These are phyloP conservation scores for Xylaria sp. DNA, from an alignment of 2,329 filamentous ascomycete species.

Conservation along the genomic window DNA sequence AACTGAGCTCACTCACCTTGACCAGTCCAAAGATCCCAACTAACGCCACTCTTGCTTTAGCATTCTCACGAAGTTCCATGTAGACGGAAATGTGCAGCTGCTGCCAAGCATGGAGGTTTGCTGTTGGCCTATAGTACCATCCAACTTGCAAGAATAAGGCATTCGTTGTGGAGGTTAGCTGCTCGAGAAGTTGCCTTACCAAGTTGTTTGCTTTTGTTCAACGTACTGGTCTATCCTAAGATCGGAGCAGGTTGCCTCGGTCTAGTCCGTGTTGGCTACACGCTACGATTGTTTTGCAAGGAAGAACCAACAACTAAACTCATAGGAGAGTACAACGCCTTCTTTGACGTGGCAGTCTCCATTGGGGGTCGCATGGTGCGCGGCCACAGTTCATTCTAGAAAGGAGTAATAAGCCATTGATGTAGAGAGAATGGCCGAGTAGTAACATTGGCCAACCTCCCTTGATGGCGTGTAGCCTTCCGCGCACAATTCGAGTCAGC, in stretches of 20 bases:
- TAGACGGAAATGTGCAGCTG: slow-evolving; percentile 45
- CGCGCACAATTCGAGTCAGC: slow-evolving; percentile 43
- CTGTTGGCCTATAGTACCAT: slow-evolving; percentile 28
- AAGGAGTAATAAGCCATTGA: slow-evolving; percentile 41
- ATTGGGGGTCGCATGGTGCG: slow-evolving; percentile 42
- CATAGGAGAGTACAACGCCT: slow-evolving; percentile 44
- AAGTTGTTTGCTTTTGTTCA: slow-evolving; percentile 15
- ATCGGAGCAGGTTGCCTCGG: slow-evolving; percentile 12
- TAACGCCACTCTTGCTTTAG: slow-evolving; percentile 40
- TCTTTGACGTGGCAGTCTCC: slow-evolving; percentile 50
- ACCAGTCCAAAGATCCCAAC: slow-evolving; percentile 41
- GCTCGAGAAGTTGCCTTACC: background rate
- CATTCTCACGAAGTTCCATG: slow-evolving; percentile 37
- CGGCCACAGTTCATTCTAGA: slow-evolving; percentile 46
- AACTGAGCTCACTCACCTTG: slow-evolving; percentile 43
- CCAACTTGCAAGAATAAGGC: slow-evolving; percentile 9
- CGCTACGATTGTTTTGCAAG: slow-evolving; percentile 38
- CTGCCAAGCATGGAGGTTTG: slow-evolving; percentile 38
- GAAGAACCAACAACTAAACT: slow-evolving; percentile 40
- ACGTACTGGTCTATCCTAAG: slow-evolving; percentile 10
- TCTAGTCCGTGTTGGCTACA: slow-evolving; percentile 37
- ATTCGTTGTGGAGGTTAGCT: background rate
- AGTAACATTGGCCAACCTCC: slow-evolving; percentile 41
- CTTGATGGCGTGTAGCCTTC: slow-evolving; percentile 42
- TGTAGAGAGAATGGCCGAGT: slow-evolving; percentile 39